Evolutionary conservation across 129 eudicot species (phyloP), one percentile per base, ranked within the genome.

Genomic region (Helichrysum umbraculigerum): DNA sequence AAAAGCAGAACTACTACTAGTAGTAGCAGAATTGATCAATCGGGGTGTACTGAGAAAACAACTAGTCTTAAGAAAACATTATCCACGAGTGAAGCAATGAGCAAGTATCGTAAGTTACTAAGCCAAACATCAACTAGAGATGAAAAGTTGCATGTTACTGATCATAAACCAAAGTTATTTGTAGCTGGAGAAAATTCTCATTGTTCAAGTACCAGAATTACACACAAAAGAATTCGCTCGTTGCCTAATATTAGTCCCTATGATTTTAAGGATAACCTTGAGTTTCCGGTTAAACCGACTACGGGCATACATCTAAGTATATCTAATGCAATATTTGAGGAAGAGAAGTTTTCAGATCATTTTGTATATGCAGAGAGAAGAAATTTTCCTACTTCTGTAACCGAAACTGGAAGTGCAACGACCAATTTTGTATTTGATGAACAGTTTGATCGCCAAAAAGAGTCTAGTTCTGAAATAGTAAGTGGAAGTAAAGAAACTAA

Each of bases 241-340:
- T 81, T 87, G 22, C 99, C 99, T 35, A 84, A 80, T 76, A 84
- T 94, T 7, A 74, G 83, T 59, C 76, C 81, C 8, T 76, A 72
- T 17, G 78, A 75, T 61, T 78, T 66, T 57, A 10, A 57, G 42
- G 84, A 58, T 7, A 71, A 68, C n/a, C 86, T 79, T 11, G 84
- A 85, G 61, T 86, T 78, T 39, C 79, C 78, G 0, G 39, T 16
- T 58, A 81, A 80, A 66, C 81, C 59, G 21, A 37, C 5, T 50
- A 52, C 51, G 62, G 67, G 64, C 61, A 47, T 71, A 1, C 32
- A 30, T 52, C 44, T 62, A 70, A 47, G 66, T 52, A 56, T 34
- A 39, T 66, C 28, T 15, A 56, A 66, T 75, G 71, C 14, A 22
- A 22, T 69, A 17, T 50, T 77, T 58, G 78, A 74, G 77, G 87